Conservation (phyloP, 805 yeast genomes). For the Nakazawaea sp. region DNA sequence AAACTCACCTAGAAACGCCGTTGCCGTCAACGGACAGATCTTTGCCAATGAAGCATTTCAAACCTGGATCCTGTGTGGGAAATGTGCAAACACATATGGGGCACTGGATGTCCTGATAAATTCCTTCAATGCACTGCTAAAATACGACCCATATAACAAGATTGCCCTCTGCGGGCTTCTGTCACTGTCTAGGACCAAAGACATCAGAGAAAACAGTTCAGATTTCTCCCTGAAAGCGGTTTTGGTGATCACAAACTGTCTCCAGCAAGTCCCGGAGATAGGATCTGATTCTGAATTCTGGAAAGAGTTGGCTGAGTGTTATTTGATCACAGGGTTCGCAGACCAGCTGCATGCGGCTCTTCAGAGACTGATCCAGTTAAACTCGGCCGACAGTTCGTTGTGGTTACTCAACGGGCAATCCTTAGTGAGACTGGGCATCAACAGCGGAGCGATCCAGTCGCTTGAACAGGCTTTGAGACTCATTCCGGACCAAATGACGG, state of each 20-base stretch:
- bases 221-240: constrained; percentile 33
- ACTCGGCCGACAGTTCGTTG: constrained; percentile 35
- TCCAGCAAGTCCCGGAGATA: constrained; percentile 30
- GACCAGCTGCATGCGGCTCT: constrained; percentile 47
- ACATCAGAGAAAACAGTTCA: constrained; percentile 29
- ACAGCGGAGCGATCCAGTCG: constrained; percentile 39
- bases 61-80: constrained; percentile 41
- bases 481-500: constrained; percentile 23
- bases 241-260: constrained; percentile 30
- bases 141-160: constrained; percentile 31
- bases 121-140: constrained; percentile 35
- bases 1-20: neutral
- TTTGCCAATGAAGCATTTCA: constrained; percentile 21
- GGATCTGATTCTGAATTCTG: constrained; percentile 32
- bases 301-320: constrained; percentile 47
- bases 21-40: neutral
- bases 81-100: constrained; percentile 37
- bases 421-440: constrained; percentile 34
- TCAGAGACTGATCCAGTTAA: constrained; percentile 32
- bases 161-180: constrained; percentile 37
- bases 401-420: constrained; percentile 46
- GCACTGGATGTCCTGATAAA: constrained; percentile 31
- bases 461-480: constrained; percentile 37
- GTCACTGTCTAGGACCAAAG: constrained; percentile 32
- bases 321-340: constrained; percentile 35